phyloP scores from a whole-genome alignment of 2,329 filamentous ascomycete genomes.

The Ilyonectria sp. region DNA sequence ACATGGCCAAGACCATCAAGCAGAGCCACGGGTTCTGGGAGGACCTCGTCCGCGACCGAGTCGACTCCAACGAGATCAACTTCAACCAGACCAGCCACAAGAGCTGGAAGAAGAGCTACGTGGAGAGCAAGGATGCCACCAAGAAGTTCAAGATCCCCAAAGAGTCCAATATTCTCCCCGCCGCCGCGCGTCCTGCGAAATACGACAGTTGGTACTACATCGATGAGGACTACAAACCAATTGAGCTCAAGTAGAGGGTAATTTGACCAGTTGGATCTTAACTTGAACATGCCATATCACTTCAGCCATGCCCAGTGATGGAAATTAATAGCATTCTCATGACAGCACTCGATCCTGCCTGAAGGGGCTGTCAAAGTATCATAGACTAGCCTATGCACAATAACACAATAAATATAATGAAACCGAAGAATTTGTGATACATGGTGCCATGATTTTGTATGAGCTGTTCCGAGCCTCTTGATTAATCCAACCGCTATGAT shows the following conservation, averaged over 20 bases:
- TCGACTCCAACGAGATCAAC: slow-evolving; percentile 56
- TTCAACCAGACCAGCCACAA: slow-evolving; percentile 58
- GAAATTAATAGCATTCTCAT: background rate
- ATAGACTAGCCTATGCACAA: background rate
- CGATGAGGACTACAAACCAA: slow-evolving; percentile 51
- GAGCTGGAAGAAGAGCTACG: slow-evolving; percentile 50
- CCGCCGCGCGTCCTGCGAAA: slow-evolving; percentile 50
- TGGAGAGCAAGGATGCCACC: slow-evolving; percentile 51
- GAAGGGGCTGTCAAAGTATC: background rate
- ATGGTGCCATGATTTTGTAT: background rate
- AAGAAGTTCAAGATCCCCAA: slow-evolving; percentile 51
- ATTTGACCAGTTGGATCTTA: background rate
- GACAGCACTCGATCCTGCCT: background rate
- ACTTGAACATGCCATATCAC: background rate
- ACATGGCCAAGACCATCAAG: slow-evolving; percentile 50
- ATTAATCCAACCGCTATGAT: background rate
- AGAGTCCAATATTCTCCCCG: slow-evolving; percentile 48
- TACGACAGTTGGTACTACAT: slow-evolving; percentile 58
- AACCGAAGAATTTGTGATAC: background rate
- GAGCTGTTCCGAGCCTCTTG: background rate
- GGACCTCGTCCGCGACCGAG: slow-evolving; percentile 56
- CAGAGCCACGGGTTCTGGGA: slow-evolving; percentile 58
- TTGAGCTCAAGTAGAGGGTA: slow-evolving; percentile 37
- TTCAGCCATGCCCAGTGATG: background rate
- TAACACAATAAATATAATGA: background rate